Conservation (phyloP, 495 filamentous ascomycete species). For the Xeromyces bisporus region DNA sequence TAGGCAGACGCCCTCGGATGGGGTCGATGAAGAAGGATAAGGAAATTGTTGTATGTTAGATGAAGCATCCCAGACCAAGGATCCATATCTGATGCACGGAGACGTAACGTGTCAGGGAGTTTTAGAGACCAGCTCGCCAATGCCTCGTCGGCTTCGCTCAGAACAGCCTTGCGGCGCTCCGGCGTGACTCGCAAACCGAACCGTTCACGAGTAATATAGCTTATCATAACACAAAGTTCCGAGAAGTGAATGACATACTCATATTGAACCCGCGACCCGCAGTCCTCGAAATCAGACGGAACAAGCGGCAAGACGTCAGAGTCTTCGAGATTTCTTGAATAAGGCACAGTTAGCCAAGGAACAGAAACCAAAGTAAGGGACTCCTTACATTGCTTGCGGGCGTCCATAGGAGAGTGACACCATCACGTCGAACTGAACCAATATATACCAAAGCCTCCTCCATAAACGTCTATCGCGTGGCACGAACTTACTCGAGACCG, state of each 20-base stretch:
- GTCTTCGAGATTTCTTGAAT: slow-evolving; percentile 27
- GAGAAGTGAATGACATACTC: slow-evolving; percentile 31
- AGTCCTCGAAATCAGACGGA: slow-evolving; percentile 30
- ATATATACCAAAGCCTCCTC: slow-evolving; percentile 30
- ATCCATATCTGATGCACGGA: slow-evolving; percentile 28
- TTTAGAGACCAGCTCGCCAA: slow-evolving; percentile 30
- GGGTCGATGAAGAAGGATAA: slow-evolving; percentile 34
- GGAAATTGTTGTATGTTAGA: slow-evolving; percentile 33
- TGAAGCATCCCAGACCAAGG: slow-evolving; percentile 34
- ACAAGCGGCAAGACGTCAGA: slow-evolving; percentile 30
- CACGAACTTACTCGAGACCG: slow-evolving; percentile 26
- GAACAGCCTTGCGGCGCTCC: slow-evolving; percentile 26
- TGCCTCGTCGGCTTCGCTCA: slow-evolving; percentile 28
- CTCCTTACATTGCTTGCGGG: slow-evolving; percentile 29
- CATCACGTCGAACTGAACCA: slow-evolving; percentile 33
- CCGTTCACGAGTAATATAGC: slow-evolving; percentile 26
- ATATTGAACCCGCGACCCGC: slow-evolving; percentile 22
- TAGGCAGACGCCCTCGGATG: slow-evolving; percentile 28
- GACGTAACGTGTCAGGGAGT: slow-evolving; percentile 26
- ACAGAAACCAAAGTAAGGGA: background rate
- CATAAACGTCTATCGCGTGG: slow-evolving; percentile 29
- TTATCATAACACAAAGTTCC: slow-evolving; percentile 30
- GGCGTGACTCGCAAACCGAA: slow-evolving; percentile 23
- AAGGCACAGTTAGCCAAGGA: slow-evolving; percentile 1
- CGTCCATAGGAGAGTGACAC: slow-evolving; percentile 33